Conservation (phyloP, 768 basidiomycete species). For the Chalciporus sphaerocephalus region DNA sequence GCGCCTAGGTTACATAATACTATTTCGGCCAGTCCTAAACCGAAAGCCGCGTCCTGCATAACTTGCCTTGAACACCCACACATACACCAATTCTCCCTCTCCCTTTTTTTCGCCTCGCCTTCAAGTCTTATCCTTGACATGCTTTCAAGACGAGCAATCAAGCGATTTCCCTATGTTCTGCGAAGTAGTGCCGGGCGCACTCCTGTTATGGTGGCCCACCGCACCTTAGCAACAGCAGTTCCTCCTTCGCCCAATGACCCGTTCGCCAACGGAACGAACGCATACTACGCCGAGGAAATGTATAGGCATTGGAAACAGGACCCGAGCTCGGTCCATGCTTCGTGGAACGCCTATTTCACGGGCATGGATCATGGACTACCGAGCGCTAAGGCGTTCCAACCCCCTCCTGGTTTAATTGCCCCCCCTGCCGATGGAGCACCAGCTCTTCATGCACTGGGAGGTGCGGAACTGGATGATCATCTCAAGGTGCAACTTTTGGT, state of each 20-base stretch:
- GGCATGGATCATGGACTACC: slow-evolving; percentile 86
- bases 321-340: slow-evolving; percentile 85
- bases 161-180: slow-evolving; percentile 31
- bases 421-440: slow-evolving; percentile 77
- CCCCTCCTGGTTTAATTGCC: slow-evolving; percentile 71
- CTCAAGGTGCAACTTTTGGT: slow-evolving; percentile 97
- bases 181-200: slow-evolving; percentile 19
- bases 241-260: slow-evolving; percentile 74
- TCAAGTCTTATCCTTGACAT: slow-evolving; percentile 20
- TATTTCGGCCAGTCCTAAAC: no score
- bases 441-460: slow-evolving; percentile 60
- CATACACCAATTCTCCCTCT: no score
- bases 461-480: slow-evolving; percentile 85
- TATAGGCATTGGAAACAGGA: slow-evolving; percentile 89
- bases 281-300: slow-evolving; percentile 97
- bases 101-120: not conserved
- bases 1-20: no score
- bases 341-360: slow-evolving; percentile 92
- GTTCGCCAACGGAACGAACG: slow-evolving; percentile 92
- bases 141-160: slow-evolving; percentile 37
- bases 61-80: no score
- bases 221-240: slow-evolving; percentile 44
- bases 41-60: no score
- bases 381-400: slow-evolving; percentile 76
- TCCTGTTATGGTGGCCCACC: slow-evolving; percentile 20